A percentile compares a stretch with the other conserved stretches of the same genome.
phyloP scores from a whole-genome alignment of 495 filamentous ascomycete genomes.

The Podospora australis region DNA sequence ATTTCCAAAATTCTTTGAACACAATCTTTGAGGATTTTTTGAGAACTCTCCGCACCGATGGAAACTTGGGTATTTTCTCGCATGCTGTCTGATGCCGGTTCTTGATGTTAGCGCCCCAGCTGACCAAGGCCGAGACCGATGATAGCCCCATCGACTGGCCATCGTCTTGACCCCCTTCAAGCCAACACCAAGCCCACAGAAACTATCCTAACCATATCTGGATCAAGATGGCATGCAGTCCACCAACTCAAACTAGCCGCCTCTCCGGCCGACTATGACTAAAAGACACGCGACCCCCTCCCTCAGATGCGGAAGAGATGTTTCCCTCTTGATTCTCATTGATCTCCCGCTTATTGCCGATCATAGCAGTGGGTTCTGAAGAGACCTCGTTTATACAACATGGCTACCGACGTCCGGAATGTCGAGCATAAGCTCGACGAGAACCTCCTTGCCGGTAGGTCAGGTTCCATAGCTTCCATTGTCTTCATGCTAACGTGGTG shows the following conservation, averaged over 20 bases:
- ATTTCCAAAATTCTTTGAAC: too few species aligned
- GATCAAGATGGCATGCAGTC: neutral
- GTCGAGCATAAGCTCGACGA: conserved; percentile 14
- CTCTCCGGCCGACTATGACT: neutral
- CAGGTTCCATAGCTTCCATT: neutral
- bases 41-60: too few species aligned
- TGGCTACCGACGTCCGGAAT: conserved; percentile 15
- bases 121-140: conserved; percentile 12
- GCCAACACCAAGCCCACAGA: conserved; percentile 2
- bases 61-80: too few species aligned
- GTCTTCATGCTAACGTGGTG: neutral
- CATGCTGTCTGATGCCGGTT: neutral
- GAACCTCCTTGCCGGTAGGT: conserved; percentile 13
- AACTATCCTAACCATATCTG: neutral
- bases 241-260: neutral
- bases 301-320: neutral
- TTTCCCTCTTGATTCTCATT: conserved; percentile 28
- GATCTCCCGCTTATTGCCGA: conserved; percentile 10
- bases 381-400: too few species aligned
- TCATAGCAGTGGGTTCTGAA: neutral
- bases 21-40: too few species aligned
- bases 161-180: neutral
- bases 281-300: conserved; percentile 1
- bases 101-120: neutral
- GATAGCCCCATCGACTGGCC: conserved; percentile 12